A percentile compares a stretch with the other conserved stretches of the same genome.
phyloP scores from a whole-genome alignment of 805 yeast genomes.

The Lachancea sp. region DNA sequence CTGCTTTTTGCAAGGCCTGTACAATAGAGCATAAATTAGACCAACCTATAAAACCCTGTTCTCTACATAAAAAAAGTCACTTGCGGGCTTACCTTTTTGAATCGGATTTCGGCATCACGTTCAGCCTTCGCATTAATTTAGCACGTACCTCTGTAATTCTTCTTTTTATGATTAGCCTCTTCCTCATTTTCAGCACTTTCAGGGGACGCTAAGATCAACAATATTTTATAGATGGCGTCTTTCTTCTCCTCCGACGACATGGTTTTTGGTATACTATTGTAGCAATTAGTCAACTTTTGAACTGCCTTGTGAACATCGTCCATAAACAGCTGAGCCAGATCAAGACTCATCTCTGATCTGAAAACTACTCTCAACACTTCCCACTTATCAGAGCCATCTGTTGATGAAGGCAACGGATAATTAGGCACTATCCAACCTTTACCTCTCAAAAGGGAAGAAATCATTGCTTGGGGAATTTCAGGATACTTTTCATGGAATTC shows the following conservation, averaged over 20 bases:
- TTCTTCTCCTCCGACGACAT: slow-evolving; percentile 9
- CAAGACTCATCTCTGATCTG: slow-evolving; percentile 53
- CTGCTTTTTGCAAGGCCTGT: too few relatives aligned
- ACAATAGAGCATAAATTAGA: too few relatives aligned
- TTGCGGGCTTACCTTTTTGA: too few relatives aligned
- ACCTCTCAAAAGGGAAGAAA: slow-evolving; percentile 66
- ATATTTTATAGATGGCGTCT: slow-evolving; percentile 19
- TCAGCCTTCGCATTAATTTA: too few relatives aligned
- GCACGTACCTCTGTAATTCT: slow-evolving; percentile 31
- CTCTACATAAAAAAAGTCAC: too few relatives aligned
- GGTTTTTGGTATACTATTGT: slow-evolving; percentile 10
- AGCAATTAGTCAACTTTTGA: slow-evolving; percentile 17
- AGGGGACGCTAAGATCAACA: slow-evolving; percentile 23
- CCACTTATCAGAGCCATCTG: slow-evolving; percentile 39
- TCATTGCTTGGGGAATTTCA: slow-evolving; percentile 71
- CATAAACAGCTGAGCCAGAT: slow-evolving; percentile 32
- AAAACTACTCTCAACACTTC: slow-evolving; percentile 85
- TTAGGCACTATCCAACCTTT: slow-evolving; percentile 87
- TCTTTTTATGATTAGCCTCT: slow-evolving; percentile 12
- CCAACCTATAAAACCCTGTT: too few relatives aligned
- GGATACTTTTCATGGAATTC: slow-evolving; percentile 56
- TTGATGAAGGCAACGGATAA: slow-evolving; percentile 64
- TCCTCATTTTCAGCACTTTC: slow-evolving; percentile 14
- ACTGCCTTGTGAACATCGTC: slow-evolving; percentile 22
- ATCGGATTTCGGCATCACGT: too few relatives aligned